Conservation (phyloP, 2,329 filamentous ascomycete species). For the Xylariomycetidae sp. region DNA sequence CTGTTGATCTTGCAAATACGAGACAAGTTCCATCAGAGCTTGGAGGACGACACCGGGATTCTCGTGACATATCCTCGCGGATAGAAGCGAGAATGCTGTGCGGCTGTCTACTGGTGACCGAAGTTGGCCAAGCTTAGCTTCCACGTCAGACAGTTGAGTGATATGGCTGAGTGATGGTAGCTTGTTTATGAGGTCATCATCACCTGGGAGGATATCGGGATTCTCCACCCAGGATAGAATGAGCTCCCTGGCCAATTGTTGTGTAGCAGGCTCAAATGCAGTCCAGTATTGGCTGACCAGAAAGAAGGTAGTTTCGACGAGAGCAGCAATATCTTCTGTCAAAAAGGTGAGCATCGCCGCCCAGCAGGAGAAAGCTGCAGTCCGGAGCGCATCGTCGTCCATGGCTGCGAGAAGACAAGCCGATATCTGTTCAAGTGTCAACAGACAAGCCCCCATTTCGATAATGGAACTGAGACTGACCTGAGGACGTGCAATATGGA, state of each 20-base stretch:
- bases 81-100: conserved; percentile 64
- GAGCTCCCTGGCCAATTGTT: conserved; percentile 53
- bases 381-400: conserved; percentile 65
- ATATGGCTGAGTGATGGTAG: conserved; percentile 74
- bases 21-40: conserved; percentile 69
- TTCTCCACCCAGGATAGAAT: conserved; percentile 61
- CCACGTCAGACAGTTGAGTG: conserved; percentile 60
- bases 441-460: conserved; percentile 2
- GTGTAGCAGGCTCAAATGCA: conserved; percentile 55
- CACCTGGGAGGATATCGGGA: conserved; percentile 50
- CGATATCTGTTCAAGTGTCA: conserved; percentile 57
- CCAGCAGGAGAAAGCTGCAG: conserved; percentile 81
- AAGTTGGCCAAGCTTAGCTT: conserved; percentile 57
- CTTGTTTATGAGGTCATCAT: conserved; percentile 61
- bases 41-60: conserved; percentile 80
- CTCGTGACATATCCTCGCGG: conserved; percentile 71
- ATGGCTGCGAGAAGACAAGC: conserved; percentile 88
- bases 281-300: conserved; percentile 79
- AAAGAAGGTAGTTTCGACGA: conserved; percentile 86
- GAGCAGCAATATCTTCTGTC: conserved; percentile 67
- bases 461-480: conserved; percentile 35
- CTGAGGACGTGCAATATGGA: conserved; percentile 78
- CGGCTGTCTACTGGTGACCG: conserved; percentile 60
- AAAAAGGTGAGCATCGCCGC: conserved; percentile 68
- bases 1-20: conserved; percentile 68